Conservation (phyloP, 805 yeast species). For the Myxozyma monticola region DNA sequence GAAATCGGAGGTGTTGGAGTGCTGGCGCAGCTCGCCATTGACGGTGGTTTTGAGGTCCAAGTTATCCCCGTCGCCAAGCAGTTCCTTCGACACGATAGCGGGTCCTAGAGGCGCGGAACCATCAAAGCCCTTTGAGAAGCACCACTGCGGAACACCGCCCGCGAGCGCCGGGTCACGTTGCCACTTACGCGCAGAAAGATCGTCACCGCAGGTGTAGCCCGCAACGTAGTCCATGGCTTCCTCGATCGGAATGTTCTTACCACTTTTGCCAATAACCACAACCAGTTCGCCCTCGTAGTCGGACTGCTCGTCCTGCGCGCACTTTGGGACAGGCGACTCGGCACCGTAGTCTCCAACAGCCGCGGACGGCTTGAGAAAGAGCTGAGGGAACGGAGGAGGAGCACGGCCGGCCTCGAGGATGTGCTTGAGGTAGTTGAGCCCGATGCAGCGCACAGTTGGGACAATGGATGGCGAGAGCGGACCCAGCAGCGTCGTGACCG, state of each 20-base stretch:
- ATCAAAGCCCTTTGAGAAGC: constrained; percentile 53
- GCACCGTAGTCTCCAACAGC: constrained; percentile 26
- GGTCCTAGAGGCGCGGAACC: constrained; percentile 60
- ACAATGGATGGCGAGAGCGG: constrained; percentile 44
- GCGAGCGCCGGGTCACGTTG: constrained; percentile 49
- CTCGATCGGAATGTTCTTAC: constrained; percentile 45
- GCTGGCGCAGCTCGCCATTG: background rate
- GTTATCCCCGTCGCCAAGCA: constrained; percentile 1
- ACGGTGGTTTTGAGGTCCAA: background rate
- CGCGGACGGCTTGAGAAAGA: constrained; percentile 23
- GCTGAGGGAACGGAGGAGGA: constrained; percentile 26
- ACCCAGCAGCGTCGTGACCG: constrained; percentile 37
- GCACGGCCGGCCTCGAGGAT: constrained; percentile 23
- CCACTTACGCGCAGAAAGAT: constrained; percentile 56
- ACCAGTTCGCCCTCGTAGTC: constrained; percentile 58
- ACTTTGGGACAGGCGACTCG: constrained; percentile 17
- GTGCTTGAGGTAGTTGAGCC: constrained; percentile 39
- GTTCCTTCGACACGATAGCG: constrained; percentile 43
- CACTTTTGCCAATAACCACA: constrained; percentile 51
- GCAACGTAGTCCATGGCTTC: constrained; percentile 49
- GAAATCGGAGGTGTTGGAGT: constrained; percentile 40
- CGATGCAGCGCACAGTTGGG: constrained; percentile 48
- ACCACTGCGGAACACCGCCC: constrained; percentile 44
- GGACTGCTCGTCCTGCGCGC: constrained; percentile 28
- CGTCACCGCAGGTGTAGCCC: constrained; percentile 56